Evolutionary conservation across 78 protist genomes (phyloP), one percentile per base, ranked within the genome.

Genomic region (Planoprotostelium fungivorum): DNA sequence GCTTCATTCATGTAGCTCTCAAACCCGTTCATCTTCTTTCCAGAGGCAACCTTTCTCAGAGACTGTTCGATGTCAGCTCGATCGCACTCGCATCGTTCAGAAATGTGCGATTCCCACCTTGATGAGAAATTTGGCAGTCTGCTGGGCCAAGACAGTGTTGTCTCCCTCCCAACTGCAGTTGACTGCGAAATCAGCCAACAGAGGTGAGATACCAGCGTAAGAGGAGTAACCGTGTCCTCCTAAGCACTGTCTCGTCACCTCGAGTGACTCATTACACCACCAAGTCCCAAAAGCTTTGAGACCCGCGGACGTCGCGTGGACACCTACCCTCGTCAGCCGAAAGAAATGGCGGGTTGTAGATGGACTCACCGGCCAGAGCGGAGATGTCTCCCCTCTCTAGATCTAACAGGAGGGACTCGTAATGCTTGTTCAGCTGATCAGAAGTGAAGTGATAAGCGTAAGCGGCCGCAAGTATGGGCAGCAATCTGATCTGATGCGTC

Each of bases 141-240:
- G 94, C 37, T 92, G 91, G 36, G 89, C 84, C 29, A 92, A 84
- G 0, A 92, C 92, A 29, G 89, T 89, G 84, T 92, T 92, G 84
- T 92, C 94, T 36, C 94, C 94, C 37, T 92, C 94, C 63, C 94
- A 91, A 0, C 93, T 92, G 29, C 89, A 39, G 36, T 86, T 73
- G n/a, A 92, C 31, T 29, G 89, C 94, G 28, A 84, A 63, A 83
- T 92, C 93, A 31, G 90, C 84, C 35, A 90, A 87, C 39, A 88
- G 88, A 0, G 63, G 28, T 0, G 94, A 84, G 35, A 92, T 92
- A 73, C 88, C 93, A 34, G 89, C 90, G 88, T 90, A 89, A 88
- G 94, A 89, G 38, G 91, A 87, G 87, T 90, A 92, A 86, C 94
- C 94, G 84, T 92, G 94, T 38, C 94, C 94, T 86, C 94, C 94